Evolutionary conservation across 345 rosid genomes (phyloP).

Genomic region (Eucalyptus pauciflora): DNA sequence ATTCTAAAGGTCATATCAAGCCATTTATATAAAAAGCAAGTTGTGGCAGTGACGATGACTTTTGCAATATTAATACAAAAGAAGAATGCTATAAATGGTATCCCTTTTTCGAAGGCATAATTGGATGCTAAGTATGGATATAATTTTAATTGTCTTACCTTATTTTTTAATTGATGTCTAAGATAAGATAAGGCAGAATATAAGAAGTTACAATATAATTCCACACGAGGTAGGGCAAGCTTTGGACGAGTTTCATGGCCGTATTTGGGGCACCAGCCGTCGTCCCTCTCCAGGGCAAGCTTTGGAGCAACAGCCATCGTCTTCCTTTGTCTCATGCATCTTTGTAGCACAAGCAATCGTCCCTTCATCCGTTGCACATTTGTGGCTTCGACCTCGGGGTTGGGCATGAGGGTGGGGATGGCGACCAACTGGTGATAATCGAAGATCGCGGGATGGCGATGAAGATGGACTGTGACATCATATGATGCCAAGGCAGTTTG

Average conservation of each 20-base stretch:
- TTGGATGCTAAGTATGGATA: too few relatives aligned
- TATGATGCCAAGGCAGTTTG: not conserved
- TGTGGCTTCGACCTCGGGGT: not conserved
- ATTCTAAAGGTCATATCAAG: not conserved
- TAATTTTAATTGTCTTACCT: too few relatives aligned
- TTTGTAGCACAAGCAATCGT: not conserved
- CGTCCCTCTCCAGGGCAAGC: not conserved
- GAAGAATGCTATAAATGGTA: not conserved
- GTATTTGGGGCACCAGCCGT: not conserved
- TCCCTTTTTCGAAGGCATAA: not conserved
- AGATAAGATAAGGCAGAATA: too few relatives aligned
- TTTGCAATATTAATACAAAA: too few relatives aligned
- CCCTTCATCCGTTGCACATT: not conserved
- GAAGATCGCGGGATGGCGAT: not conserved
- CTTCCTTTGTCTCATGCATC: not conserved
- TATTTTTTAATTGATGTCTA: too few relatives aligned
- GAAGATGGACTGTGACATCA: not conserved
- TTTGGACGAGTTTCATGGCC: not conserved
- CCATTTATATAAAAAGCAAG: not conserved
- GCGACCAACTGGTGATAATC: not conserved
- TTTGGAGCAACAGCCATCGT: not conserved
- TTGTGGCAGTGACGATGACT: not conserved
- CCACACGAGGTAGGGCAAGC: too few relatives aligned
- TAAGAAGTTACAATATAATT: too few relatives aligned
- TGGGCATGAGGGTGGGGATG: accelerated